These are phyloP conservation scores for Fraxinus xanthoxyloides DNA, from an alignment of 305 asterid genomes.

Conservation along the genomic window DNA sequence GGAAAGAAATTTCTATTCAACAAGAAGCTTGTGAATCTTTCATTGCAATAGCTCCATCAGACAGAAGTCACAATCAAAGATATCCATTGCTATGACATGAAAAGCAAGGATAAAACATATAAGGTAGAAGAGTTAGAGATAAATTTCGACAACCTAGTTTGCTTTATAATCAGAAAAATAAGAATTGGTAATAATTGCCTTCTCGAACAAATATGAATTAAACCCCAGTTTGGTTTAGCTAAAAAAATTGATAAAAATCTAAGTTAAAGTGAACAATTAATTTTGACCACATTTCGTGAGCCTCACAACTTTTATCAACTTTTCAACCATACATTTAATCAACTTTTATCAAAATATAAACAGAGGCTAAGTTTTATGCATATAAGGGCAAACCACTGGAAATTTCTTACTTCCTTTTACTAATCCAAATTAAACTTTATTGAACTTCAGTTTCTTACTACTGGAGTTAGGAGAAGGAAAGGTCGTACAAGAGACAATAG, in stretches of 20 bases:
- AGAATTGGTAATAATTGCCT: not conserved
- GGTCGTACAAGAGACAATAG: not conserved
- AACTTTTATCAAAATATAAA: not conserved
- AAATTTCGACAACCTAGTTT: not conserved
- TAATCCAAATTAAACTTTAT: not conserved
- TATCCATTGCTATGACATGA: not conserved
- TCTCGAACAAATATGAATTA: not conserved
- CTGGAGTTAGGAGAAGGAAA: slow-evolving; percentile 6
- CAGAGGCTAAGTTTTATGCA: not conserved
- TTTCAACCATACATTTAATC: not conserved
- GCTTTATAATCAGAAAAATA: not conserved
- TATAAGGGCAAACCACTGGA: not conserved
- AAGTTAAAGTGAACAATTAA: not conserved
- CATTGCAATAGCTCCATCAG: not conserved
- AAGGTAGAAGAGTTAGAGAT: not conserved
- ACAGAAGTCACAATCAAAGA: not conserved
- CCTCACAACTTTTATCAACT: not conserved
- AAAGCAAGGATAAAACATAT: not conserved
- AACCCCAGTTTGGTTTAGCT: not conserved
- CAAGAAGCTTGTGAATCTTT: not conserved
- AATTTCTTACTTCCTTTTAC: not conserved
- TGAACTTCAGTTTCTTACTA: not conserved
- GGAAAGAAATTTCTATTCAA: not conserved
- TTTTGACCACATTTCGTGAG: not conserved
- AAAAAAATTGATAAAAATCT: not conserved